Conservation (phyloP, 1,284 basidiomycete species). For the Tausonia pullulans region DNA sequence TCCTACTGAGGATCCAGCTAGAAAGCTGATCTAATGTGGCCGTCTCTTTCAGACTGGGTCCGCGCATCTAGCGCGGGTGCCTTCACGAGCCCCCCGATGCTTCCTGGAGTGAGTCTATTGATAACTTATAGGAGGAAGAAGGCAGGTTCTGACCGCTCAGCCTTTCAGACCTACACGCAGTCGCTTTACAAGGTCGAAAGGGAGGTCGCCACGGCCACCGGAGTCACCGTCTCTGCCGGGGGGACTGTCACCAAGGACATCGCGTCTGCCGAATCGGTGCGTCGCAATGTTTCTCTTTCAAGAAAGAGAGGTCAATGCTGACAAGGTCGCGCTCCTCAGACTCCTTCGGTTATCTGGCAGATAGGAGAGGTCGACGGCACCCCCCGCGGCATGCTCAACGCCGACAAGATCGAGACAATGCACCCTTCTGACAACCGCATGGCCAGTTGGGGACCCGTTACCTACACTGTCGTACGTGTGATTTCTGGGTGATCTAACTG, state of each 20-base stretch:
- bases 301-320: no score
- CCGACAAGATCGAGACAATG: slow-evolving; percentile 43
- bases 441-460: slow-evolving; percentile 19
- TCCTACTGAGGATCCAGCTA: no score
- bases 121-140: no score
- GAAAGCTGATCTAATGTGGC: background rate
- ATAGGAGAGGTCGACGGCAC: slow-evolving; percentile 43
- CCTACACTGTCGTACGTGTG: slow-evolving; percentile 27
- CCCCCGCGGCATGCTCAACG: slow-evolving; percentile 41
- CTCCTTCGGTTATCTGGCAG: slow-evolving; percentile 37
- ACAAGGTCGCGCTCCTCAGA: background rate
- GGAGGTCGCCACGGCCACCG: slow-evolving; percentile 36
- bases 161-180: slow-evolving; percentile 33
- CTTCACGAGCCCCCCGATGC: slow-evolving; percentile 41
- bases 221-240: slow-evolving; percentile 38
- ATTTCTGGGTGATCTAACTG: background rate
- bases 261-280: slow-evolving; percentile 27
- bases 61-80: slow-evolving; percentile 34
- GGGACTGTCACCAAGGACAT: slow-evolving; percentile 31
- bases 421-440: slow-evolving; percentile 25
- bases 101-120: slow-evolving; percentile 32
- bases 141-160: no score
- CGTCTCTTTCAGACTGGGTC: background rate
- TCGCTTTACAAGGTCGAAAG: slow-evolving; percentile 40
- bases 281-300: background rate